These are phyloP conservation scores for Globisporangium alternatum DNA, from an alignment of 352 stramenopile genomes.

Conservation along the genomic window DNA sequence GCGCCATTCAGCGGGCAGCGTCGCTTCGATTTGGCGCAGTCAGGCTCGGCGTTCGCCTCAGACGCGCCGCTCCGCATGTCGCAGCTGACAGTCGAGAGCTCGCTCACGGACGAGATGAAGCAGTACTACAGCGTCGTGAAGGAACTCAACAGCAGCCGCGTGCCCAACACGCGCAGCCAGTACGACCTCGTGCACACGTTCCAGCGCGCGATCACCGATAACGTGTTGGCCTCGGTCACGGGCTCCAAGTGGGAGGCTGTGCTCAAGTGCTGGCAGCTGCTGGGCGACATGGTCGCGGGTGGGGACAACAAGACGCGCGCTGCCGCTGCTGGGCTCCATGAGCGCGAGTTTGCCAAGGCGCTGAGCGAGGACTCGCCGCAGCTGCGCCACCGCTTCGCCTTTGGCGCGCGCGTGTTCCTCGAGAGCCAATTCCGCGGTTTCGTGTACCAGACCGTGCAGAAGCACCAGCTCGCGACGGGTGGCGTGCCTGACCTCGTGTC, in stretches of 20 bases:
- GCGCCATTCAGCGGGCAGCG: slow-evolving; percentile 43
- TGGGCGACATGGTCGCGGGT: slow-evolving; percentile 59
- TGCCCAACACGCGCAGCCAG: slow-evolving; percentile 67
- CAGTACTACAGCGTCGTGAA: slow-evolving; percentile 69
- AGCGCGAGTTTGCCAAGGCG: slow-evolving; percentile 52
- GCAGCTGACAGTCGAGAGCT: slow-evolving; percentile 56
- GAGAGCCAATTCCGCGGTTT: slow-evolving; percentile 77
- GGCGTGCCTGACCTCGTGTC: slow-evolving; percentile 67
- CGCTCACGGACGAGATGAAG: slow-evolving; percentile 85
- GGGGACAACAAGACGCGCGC: slow-evolving; percentile 38
- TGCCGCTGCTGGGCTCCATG: slow-evolving; percentile 28
- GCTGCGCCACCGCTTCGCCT: slow-evolving; percentile 56
- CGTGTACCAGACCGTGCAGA: slow-evolving; percentile 78
- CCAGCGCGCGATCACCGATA: slow-evolving; percentile 43
- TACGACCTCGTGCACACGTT: slow-evolving; percentile 66
- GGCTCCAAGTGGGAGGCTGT: slow-evolving; percentile 73
- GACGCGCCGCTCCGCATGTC: slow-evolving; percentile 53
- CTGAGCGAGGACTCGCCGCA: slow-evolving; percentile 36
- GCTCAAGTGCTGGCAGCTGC: slow-evolving; percentile 81
- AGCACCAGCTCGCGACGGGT: slow-evolving; percentile 67
- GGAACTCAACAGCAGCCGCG: slow-evolving; percentile 65
- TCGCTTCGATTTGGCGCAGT: slow-evolving; percentile 45
- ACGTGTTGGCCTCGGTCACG: slow-evolving; percentile 53
- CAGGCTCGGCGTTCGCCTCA: slow-evolving; percentile 21
- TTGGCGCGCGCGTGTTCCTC: slow-evolving; percentile 69